These are phyloP conservation scores for Oidiodendron maius DNA, from an alignment of 495 filamentous ascomycete species.

Conservation along the genomic window DNA sequence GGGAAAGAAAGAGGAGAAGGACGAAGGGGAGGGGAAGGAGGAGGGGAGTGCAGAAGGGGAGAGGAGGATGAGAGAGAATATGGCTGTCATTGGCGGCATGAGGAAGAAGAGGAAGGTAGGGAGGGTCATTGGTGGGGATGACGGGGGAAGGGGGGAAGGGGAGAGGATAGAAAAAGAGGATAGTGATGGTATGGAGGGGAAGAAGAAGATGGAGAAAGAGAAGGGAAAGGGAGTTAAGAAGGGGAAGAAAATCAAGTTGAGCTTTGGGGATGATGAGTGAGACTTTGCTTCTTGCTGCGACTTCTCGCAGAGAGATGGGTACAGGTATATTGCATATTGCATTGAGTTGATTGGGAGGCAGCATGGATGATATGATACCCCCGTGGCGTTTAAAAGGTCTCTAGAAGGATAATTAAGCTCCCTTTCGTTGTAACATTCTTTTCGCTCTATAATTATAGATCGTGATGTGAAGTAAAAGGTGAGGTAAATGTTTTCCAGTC, in stretches of 20 bases:
- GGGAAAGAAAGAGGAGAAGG: constrained; percentile 5
- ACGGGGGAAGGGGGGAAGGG: constrained; percentile 19
- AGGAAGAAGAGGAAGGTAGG: constrained; percentile 46
- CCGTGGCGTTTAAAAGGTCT: constrained; percentile 1
- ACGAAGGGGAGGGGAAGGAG: constrained; percentile 5
- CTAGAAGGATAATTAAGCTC: not conserved
- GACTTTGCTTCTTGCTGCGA: not conserved
- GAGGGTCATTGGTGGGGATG: too few relatives aligned
- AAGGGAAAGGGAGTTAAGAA: constrained; percentile 30
- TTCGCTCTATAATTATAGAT: too few relatives aligned
- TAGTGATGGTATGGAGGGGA: constrained; percentile 6
- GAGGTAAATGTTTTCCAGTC: too few relatives aligned
- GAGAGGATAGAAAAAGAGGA: constrained; percentile 11
- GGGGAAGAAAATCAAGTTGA: constrained; percentile 54
- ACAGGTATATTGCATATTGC: not conserved
- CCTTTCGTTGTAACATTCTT: too few relatives aligned
- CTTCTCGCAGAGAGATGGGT: not conserved
- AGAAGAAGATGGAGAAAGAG: constrained; percentile 4
- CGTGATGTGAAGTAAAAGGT: too few relatives aligned
- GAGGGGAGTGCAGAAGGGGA: not conserved
- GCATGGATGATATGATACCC: constrained; percentile 1
- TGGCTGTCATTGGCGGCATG: constrained; percentile 26
- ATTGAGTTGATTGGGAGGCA: not conserved
- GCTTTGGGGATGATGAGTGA: constrained; percentile 46
- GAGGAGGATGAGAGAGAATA: constrained; percentile 14